A percentile compares a stretch with the other conserved stretches of the same genome.
Conservation (phyloP, 805 yeast genomes). For the Komagataella kurtzmanii region DNA sequence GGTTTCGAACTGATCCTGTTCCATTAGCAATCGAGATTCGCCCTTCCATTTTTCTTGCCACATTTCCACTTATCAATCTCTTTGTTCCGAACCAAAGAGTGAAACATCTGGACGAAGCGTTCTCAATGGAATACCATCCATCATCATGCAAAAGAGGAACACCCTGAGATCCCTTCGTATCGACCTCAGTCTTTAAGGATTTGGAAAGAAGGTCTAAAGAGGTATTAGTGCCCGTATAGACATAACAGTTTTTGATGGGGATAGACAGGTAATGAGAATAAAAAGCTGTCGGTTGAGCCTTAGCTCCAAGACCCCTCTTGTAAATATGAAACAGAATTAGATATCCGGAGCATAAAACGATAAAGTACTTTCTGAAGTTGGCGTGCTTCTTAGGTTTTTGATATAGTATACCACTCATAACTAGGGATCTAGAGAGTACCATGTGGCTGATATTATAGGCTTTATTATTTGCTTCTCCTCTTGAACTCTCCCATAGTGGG, state of each 20-base stretch:
- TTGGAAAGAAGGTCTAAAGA: conserved; percentile 38
- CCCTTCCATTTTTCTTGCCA: neutral
- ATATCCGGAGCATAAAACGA: conserved; percentile 58
- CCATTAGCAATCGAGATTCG: conserved; percentile 1
- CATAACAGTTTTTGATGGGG: conserved; percentile 54
- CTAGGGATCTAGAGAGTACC: conserved; percentile 45
- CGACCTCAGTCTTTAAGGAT: conserved; percentile 24
- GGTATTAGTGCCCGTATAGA: conserved; percentile 60
- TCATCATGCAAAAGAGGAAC: conserved; percentile 67
- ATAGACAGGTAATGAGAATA: conserved; percentile 43
- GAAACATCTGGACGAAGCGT: conserved; percentile 62
- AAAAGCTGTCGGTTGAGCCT: conserved; percentile 22
- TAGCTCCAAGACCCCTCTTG: conserved; percentile 21
- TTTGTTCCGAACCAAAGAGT: conserved; percentile 76
- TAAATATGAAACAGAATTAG: conserved; percentile 42
- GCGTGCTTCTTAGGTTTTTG: conserved; percentile 61
- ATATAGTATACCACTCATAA: conserved; percentile 54
- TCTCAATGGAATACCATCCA: conserved; percentile 78
- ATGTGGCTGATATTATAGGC: conserved; percentile 43
- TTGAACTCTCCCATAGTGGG: conserved; percentile 40
- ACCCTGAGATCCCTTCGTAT: conserved; percentile 39
- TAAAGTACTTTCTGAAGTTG: conserved; percentile 46
- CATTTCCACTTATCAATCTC: conserved; percentile 23
- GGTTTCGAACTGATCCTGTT: conserved; percentile 6
- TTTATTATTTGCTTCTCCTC: conserved; percentile 36